Evolutionary conservation across 192 early-diverging fungal species (phyloP).

Genomic region (Backusella circina): DNA sequence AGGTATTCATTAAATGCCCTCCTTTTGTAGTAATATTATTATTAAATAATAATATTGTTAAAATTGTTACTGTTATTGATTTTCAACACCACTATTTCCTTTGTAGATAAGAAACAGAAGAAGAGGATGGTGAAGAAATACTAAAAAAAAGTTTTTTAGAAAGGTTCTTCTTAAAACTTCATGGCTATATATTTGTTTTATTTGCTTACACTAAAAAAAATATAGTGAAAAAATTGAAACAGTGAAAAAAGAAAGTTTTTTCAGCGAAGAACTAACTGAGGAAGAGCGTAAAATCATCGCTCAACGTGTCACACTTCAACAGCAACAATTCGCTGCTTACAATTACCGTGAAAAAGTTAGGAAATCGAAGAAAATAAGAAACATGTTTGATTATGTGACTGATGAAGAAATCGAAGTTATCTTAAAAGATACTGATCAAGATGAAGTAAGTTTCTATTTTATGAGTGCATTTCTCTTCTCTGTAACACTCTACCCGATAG

Average conservation of each 20-base stretch:
- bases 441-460: conserved; percentile 63
- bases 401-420: conserved; percentile 73
- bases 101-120: background rate
- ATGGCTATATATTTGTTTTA: background rate
- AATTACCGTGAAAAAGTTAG: conserved; percentile 73
- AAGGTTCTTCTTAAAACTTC: background rate
- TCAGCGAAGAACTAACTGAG: conserved; percentile 83
- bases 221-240: conserved; percentile 68
- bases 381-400: conserved; percentile 12
- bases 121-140: background rate
- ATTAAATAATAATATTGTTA: background rate
- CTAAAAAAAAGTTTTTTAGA: conserved; percentile 12
- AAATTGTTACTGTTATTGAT: background rate
- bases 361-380: conserved; percentile 48
- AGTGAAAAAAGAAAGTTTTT: conserved; percentile 80
- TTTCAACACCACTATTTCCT: background rate
- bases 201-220: background rate
- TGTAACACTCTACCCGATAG: conserved; percentile 17
- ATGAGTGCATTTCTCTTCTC: conserved; percentile 16
- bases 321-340: conserved; percentile 81
- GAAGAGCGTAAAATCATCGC: conserved; percentile 84
- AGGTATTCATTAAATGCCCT: background rate
- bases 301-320: conserved; percentile 84
- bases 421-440: conserved; percentile 69
- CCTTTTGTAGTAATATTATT: background rate